A percentile compares a stretch with the other conserved stretches of the same genome.
phyloP scores from a whole-genome alignment of 208 protist species.

The Tritrichomonas foetus region DNA sequence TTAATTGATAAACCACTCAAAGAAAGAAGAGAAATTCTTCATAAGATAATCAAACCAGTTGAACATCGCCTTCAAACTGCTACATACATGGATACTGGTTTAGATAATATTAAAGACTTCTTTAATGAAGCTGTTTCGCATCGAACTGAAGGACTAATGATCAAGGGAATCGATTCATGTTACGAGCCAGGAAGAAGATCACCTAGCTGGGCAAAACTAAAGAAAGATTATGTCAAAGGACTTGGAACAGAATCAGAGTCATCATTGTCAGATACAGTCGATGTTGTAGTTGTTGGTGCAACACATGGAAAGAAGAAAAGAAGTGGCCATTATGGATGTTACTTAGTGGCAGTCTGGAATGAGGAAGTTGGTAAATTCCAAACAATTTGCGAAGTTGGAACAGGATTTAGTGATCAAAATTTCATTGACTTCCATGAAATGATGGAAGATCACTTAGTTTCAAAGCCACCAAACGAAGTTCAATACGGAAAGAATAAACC shows the following conservation, averaged over 20 bases:
- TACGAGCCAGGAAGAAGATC: conserved; percentile 92
- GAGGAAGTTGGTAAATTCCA: conserved; percentile 79
- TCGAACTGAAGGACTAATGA: conserved; percentile 90
- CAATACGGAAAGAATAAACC: neutral
- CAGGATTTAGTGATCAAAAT: conserved; percentile 87
- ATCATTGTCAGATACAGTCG: conserved; percentile 89
- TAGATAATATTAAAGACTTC: conserved; percentile 82
- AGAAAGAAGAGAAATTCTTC: conserved; percentile 71
- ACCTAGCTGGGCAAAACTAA: conserved; percentile 89
- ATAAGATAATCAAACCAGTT: conserved; percentile 48
- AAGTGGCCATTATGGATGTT: conserved; percentile 89
- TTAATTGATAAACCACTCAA: conserved; percentile 59
- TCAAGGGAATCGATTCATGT: conserved; percentile 79
- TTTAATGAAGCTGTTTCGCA: conserved; percentile 74
- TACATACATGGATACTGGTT: conserved; percentile 55
- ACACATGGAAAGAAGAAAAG: conserved; percentile 91
- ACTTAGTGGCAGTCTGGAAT: conserved; percentile 94
- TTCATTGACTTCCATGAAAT: conserved; percentile 67
- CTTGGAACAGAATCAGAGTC: conserved; percentile 94
- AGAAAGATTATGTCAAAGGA: conserved; percentile 44
- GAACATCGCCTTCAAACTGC: conserved; percentile 22
- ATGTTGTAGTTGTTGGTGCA: conserved; percentile 83
- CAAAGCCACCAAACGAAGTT: neutral
- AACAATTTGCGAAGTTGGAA: conserved; percentile 89
- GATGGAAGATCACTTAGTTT: neutral